Percentiles rank a stretch among this genome's conserved stretches.
Evolutionary conservation across 306 rosid species (phyloP).

Genomic region (Ormosia emarginata): DNA sequence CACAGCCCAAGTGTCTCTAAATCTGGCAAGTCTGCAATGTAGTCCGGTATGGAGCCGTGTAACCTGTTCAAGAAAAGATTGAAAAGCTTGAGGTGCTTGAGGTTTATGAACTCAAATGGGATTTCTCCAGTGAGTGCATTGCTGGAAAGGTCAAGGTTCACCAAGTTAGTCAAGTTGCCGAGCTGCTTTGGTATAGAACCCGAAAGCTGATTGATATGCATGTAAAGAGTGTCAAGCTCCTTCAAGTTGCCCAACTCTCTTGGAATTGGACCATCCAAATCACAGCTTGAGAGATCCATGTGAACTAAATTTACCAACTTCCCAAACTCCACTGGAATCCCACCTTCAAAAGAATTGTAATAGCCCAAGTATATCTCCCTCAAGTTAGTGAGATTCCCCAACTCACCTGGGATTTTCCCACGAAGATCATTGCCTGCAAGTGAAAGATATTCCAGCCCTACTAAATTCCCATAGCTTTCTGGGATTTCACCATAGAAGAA

Average conservation of each 20-base stretch:
- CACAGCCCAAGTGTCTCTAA: constrained; percentile 65
- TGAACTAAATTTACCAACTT: constrained; percentile 54
- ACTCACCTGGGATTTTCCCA: constrained; percentile 68
- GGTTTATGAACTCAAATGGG: constrained; percentile 64
- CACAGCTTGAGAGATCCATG: constrained; percentile 71
- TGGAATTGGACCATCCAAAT: constrained; percentile 69
- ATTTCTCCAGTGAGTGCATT: constrained; percentile 80
- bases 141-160: constrained; percentile 68
- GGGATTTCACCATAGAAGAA: constrained; percentile 68
- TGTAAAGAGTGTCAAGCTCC: constrained; percentile 58
- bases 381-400: constrained; percentile 71
- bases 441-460: constrained; percentile 63
- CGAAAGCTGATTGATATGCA: constrained; percentile 64
- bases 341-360: constrained; percentile 73
- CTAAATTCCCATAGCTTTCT: constrained; percentile 49
- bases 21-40: constrained; percentile 56
- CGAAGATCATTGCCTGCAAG: constrained; percentile 66
- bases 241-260: constrained; percentile 66
- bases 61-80: constrained; percentile 77
- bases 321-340: constrained; percentile 73
- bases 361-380: constrained; percentile 66
- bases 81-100: constrained; percentile 62
- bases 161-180: constrained; percentile 57
- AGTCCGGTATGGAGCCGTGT: constrained; percentile 83
- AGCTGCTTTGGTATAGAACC: constrained; percentile 74